Evolutionary conservation across 2,329 filamentous ascomycete species (phyloP).

Genomic region (Monilinia fructicola): DNA sequence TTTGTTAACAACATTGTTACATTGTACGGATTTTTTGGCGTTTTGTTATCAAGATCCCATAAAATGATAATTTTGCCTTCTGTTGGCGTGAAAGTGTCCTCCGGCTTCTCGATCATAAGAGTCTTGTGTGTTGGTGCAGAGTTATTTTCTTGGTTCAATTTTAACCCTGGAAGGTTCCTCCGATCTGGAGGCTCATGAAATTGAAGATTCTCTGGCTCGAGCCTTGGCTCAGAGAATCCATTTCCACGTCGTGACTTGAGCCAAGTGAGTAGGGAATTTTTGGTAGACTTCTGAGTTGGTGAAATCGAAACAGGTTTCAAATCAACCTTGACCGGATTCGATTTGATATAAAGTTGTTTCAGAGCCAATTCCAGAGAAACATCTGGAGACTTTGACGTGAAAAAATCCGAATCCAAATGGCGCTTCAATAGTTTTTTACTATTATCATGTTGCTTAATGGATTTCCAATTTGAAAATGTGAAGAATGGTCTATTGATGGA

Average conservation of each 20-base stretch:
- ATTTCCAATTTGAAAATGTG: not conserved
- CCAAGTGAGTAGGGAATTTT: not conserved
- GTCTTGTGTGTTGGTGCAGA: no score
- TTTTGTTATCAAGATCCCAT: not conserved
- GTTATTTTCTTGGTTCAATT: not conserved
- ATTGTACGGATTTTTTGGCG: not conserved
- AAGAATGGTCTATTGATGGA: not conserved
- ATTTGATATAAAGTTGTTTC: not conserved
- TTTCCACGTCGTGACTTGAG: not conserved
- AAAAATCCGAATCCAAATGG: not conserved
- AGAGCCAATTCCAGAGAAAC: no score
- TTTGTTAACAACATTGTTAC: not conserved
- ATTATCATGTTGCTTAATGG: not conserved
- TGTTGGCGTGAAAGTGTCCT: not conserved
- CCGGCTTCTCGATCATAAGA: not conserved
- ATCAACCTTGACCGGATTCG: not conserved
- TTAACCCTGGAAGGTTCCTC: not conserved
- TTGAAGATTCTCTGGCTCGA: not conserved
- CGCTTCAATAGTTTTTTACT: not conserved
- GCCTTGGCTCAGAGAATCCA: not conserved
- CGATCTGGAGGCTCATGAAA: no score
- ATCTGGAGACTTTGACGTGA: not conserved
- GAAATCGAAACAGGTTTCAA: not conserved
- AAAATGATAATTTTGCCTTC: not conserved
- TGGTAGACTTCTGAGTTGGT: not conserved